Base-by-base conservation (phyloP, 106 monocot genomes). In the Dendrobium nobile region DNA sequence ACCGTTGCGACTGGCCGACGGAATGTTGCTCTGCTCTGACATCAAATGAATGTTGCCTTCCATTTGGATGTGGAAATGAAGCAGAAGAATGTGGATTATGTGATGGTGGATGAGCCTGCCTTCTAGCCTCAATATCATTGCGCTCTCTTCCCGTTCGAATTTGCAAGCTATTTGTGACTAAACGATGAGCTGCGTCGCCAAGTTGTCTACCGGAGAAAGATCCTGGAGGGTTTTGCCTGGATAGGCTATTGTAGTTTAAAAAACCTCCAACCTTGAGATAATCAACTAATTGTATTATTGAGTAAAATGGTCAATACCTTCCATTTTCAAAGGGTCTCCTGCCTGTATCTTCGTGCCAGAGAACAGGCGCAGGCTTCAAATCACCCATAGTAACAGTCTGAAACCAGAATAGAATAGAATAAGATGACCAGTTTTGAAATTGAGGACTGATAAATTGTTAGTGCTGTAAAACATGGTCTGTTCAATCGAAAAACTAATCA, bases 311-410 rank as follows among this genome's bases (percentile, higher is more conserved):
- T n/a, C 17, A 22, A 54, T 87, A 86, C 87, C 92, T 92, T 84
- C 86, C 84, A 82, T 89, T 87, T 78, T 88, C 84, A 27, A 77
- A 19, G 56, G 82, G 88, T 78, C 87, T 91, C 83, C 98, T 90
- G 48, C 98, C 98, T 77, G 51, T 70, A 81, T 98, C 98, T 85
- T 99, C 92, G 81, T 99, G 95, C 98, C 98, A 99, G 11, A 99
- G 82, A 85, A 84, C 88, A 44, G 98, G 94, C 44, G 92, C 88
- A 22, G 98, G 98, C 80, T 99, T 99, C 88, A 99, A 68, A 82
- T 99, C 95, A 67, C 83, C 78, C 33, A 88, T 37, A 16, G 83
- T 78, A 41, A 99, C 98, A 73, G 54, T 87, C 98, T 95, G 85
- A 70, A 90, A 59, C 17, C 10, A 72, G 15, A 67, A 81, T 31